Evolutionary conservation across 345 rosid genomes (phyloP).

Genomic region (Passiflora organensis): DNA sequence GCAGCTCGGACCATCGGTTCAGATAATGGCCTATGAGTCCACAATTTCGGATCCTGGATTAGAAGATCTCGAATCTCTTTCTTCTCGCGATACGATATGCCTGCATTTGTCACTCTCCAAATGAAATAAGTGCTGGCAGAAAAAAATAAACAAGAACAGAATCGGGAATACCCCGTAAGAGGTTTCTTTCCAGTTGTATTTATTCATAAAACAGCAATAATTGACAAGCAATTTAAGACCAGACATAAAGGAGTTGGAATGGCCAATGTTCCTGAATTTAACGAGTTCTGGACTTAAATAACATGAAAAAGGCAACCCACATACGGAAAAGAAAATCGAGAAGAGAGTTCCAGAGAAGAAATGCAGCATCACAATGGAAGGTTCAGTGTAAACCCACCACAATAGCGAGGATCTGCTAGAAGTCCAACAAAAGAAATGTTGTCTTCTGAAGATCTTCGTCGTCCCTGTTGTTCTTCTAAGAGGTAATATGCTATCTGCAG

Average conservation of each 20-base stretch:
- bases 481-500: not conserved
- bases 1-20: not conserved
- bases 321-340: too few species aligned
- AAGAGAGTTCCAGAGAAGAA: not conserved
- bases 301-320: too few species aligned
- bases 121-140: too few species aligned
- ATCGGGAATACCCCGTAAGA: too few species aligned
- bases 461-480: not conserved
- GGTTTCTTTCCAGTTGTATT: too few species aligned
- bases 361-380: not conserved
- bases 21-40: not conserved
- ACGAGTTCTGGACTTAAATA: too few species aligned
- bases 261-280: too few species aligned
- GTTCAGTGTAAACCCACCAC: not conserved
- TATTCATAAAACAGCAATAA: too few species aligned
- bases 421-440: not conserved
- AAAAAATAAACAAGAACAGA: too few species aligned
- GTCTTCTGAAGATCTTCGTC: not conserved
- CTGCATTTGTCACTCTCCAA: not conserved
- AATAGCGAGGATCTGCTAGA: not conserved
- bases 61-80: not conserved
- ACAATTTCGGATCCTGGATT: not conserved
- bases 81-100: not conserved
- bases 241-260: too few species aligned
- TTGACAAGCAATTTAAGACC: too few species aligned